Evolutionary conservation across 495 filamentous ascomycete species (phyloP), one percentile per base, ranked within the genome.

Genomic region (Penicillium flavigenum): DNA sequence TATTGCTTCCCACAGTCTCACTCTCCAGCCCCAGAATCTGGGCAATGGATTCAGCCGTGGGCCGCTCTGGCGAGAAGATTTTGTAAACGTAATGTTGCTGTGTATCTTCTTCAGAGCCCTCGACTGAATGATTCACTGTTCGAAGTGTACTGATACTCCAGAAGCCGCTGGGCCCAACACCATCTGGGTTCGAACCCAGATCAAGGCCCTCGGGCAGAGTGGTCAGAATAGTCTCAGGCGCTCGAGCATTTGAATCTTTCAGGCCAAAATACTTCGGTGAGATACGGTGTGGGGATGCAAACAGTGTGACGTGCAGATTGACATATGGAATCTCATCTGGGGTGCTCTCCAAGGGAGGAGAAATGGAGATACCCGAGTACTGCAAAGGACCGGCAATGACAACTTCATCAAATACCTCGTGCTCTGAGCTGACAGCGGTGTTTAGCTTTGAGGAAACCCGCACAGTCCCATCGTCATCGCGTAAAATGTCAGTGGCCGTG

Each of bases 11-110:
- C 4, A 58, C 47, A 29, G 64, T 56, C 14, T 62, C 59, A 51
- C 58, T 45, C 3, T 72, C 62, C 20, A 78, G 61, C 1, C 66
- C 72, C 2, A 79, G 62, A 19, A 78, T 62, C 9, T 72, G 62
- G 11, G 80, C 76, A 34, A 96, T 64, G 64, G 92, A 92, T 3
- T 79, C 68, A 0, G 83, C 69, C 0, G 84, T 85, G 11, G 91
- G 77, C 5, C 76, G 78, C 38, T 83, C 72, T 0, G 92, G 89
- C 0, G 91, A 95, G 80, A 98, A 98, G 56, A 98, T 89, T 72
- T 98, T 98, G 78, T 98, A 98, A 29, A 96, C 81, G 63, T 89
- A 92, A 67, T 98, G 93, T 17, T 59, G 38, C 38, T 65, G 54
- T 0, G 62, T 57, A 17, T 72, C 60, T 44, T 73, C 61, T 47